phyloP scores from a whole-genome alignment of 2,329 filamentous ascomycete genomes.

The Dendryphion nanum region DNA sequence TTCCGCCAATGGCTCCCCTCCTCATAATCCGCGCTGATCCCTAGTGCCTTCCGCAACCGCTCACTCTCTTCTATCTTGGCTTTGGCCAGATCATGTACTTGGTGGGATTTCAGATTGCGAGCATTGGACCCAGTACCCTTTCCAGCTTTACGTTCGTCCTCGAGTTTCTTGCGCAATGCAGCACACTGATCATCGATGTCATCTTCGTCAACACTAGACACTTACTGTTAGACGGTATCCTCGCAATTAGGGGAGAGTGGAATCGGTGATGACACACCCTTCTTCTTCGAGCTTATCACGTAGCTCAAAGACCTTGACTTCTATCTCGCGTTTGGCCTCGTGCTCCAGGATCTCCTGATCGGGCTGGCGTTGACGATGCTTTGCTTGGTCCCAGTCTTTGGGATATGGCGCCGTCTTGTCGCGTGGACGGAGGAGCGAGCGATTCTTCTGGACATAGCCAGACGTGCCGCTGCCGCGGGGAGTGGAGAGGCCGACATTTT shows the following conservation, averaged over 20 bases:
- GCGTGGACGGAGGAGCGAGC: slow-evolving; percentile 81
- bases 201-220: slow-evolving; percentile 71
- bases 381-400: slow-evolving; percentile 65
- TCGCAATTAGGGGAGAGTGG: too few species aligned
- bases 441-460: slow-evolving; percentile 95
- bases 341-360: slow-evolving; percentile 93
- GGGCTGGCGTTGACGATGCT: slow-evolving; percentile 77
- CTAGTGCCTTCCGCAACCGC: slow-evolving; percentile 78
- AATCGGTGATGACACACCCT: too few species aligned
- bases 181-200: slow-evolving; percentile 81
- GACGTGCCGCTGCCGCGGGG: slow-evolving; percentile 94
- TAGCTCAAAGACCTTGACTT: slow-evolving; percentile 90
- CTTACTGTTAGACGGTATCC: slow-evolving; percentile 6
- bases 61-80: slow-evolving; percentile 97
- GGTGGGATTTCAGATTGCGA: slow-evolving; percentile 77
- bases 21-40: slow-evolving; percentile 81
- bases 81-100: slow-evolving; percentile 93
- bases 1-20: slow-evolving; percentile 83
- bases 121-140: slow-evolving; percentile 38
- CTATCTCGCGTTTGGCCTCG: slow-evolving; percentile 84
- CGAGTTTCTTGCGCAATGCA: slow-evolving; percentile 63
- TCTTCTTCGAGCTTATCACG: slow-evolving; percentile 90
- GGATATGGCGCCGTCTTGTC: slow-evolving; percentile 77
- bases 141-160: slow-evolving; percentile 42
- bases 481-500: slow-evolving; percentile 94